These are phyloP conservation scores for Cyclospora cayetanensis DNA, from an alignment of 169 alveolate genomes.

Conservation along the genomic window DNA sequence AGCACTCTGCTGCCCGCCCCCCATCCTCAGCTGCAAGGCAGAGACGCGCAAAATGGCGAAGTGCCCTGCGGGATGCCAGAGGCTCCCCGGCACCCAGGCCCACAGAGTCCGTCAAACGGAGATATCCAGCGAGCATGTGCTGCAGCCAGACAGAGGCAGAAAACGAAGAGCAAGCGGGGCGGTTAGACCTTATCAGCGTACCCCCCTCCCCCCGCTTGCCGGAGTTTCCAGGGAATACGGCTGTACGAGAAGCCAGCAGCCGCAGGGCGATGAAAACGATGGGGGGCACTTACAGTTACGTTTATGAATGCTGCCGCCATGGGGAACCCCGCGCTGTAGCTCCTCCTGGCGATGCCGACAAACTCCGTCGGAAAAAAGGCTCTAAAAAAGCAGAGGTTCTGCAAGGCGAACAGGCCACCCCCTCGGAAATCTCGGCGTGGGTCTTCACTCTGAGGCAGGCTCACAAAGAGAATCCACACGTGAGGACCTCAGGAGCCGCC, in stretches of 20 bases:
- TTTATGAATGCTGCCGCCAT: conserved; percentile 42
- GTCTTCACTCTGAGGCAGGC: conserved; percentile 41
- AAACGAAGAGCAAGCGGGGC: neutral
- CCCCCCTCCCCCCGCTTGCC: neutral
- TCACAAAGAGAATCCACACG: neutral
- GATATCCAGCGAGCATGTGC: conserved; percentile 46
- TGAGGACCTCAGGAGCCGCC: too few relatives aligned
- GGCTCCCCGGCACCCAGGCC: conserved; percentile 18
- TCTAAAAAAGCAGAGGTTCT: conserved; percentile 8
- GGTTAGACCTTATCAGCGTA: neutral
- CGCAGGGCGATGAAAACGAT: neutral
- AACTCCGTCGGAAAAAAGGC: neutral
- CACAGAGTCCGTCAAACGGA: conserved; percentile 12
- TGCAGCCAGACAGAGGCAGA: neutral
- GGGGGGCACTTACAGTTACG: conserved; percentile 1
- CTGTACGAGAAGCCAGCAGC: neutral
- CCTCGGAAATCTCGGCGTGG: conserved; percentile 44
- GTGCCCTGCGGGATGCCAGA: conserved; percentile 42
- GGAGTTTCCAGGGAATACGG: neutral
- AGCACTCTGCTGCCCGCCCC: neutral
- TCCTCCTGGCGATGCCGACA: neutral
- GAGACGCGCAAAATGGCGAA: conserved; percentile 34
- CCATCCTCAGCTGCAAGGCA: conserved; percentile 15
- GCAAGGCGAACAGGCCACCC: conserved; percentile 31
- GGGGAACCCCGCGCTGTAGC: conserved; percentile 48